These are phyloP conservation scores for Tubosaeta sp. DNA, from an alignment of 768 basidiomycete species.

Conservation along the genomic window DNA sequence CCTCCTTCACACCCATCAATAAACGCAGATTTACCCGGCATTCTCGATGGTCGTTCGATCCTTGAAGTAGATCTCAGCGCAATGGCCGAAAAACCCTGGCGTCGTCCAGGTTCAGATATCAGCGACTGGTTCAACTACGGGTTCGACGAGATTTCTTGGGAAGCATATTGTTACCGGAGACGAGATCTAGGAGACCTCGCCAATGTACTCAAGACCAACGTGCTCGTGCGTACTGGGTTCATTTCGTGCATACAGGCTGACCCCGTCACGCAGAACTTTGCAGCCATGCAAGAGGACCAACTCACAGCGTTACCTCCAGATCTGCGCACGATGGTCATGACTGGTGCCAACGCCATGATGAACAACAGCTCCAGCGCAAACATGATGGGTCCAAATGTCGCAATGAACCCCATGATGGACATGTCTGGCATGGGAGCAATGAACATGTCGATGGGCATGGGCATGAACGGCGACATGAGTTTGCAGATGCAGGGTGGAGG, in stretches of 20 bases:
- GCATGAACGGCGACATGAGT: conserved; percentile 64
- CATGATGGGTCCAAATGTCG: conserved; percentile 50
- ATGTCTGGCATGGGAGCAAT: conserved; percentile 62
- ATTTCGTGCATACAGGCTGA: conserved; percentile 4
- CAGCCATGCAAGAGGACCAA: conserved; percentile 80
- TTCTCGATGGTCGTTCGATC: conserved; percentile 71
- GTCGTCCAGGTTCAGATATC: conserved; percentile 85
- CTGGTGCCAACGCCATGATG: conserved; percentile 77
- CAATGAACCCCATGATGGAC: conserved; percentile 75
- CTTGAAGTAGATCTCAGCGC: conserved; percentile 78
- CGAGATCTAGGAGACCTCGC: conserved; percentile 78
- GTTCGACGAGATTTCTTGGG: conserved; percentile 96
- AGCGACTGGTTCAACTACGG: conserved; percentile 99
- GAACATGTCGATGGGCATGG: conserved; percentile 53
- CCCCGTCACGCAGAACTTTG: conserved; percentile 54
- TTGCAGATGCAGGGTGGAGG: conserved; percentile 46
- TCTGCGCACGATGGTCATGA: conserved; percentile 83
- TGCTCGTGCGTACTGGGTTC: conserved; percentile 54
- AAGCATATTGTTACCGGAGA: conserved; percentile 83
- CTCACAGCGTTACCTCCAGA: conserved; percentile 74
- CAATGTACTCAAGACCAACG: conserved; percentile 75
- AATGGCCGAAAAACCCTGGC: conserved; percentile 84
- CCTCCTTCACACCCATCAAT: conserved; percentile 79
- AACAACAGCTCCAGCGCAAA: conserved; percentile 48
- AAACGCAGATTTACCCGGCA: conserved; percentile 62